Percentiles rank a stretch among this genome's conserved stretches.
These are phyloP conservation scores for Hura crepitans DNA, from an alignment of 441 rosid genomes.

Conservation along the genomic window DNA sequence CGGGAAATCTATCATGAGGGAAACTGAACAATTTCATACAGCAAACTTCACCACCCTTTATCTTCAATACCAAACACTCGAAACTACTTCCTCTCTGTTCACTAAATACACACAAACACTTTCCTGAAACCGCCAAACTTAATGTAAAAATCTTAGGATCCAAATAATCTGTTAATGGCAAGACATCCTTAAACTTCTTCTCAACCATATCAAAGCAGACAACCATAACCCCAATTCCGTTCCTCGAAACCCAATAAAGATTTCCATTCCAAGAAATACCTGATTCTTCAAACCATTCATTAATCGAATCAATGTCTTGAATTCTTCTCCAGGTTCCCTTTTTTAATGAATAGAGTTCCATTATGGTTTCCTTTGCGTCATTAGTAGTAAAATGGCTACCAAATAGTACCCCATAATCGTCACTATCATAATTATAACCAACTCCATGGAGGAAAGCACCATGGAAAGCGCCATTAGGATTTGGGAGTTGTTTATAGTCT, in stretches of 20 bases:
- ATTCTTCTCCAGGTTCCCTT: conserved; percentile 11
- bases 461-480: neutral
- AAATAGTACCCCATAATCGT: conserved; percentile 5
- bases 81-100: neutral
- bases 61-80: neutral
- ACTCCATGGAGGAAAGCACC: neutral
- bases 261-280: conserved; percentile 16
- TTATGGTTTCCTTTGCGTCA: neutral
- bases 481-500: conserved; percentile 6
- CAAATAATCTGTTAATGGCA: conserved; percentile 1
- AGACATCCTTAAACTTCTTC: conserved; percentile 15
- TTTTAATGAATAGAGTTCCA: conserved; percentile 13
- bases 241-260: neutral
- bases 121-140: neutral
- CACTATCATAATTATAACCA: conserved; percentile 13
- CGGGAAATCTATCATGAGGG: neutral
- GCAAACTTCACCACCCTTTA: neutral
- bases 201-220: conserved; percentile 20
- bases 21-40: neutral
- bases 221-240: neutral
- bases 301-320: neutral
- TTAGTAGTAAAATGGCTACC: neutral
- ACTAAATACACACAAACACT: neutral
- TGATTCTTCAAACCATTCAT: neutral
- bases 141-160: neutral